phyloP scores from a whole-genome alignment of 2,329 filamentous ascomycete genomes.

The Sclerotinia subarctica region DNA sequence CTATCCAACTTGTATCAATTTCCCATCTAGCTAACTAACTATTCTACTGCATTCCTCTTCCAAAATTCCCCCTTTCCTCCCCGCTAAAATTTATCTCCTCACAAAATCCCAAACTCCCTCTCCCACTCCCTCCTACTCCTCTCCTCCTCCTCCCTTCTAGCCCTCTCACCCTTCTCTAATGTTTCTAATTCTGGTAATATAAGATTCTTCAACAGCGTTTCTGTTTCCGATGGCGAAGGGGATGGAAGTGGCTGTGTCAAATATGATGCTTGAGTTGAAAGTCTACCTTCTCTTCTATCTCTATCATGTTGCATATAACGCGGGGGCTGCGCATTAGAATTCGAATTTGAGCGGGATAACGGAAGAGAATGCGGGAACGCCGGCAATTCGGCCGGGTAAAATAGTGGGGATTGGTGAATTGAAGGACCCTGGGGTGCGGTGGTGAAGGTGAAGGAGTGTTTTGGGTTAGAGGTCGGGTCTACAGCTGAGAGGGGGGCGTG shows the following conservation, averaged over 20 bases:
- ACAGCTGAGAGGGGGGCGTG: slow-evolving; percentile 11
- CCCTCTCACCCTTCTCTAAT: slow-evolving; percentile 12
- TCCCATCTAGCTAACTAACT: neutral
- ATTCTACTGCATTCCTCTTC: neutral
- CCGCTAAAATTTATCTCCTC: neutral
- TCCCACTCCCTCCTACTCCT: slow-evolving; percentile 17
- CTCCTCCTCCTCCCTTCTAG: slow-evolving; percentile 14
- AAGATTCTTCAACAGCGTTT: slow-evolving; percentile 14
- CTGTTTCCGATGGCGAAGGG: slow-evolving; percentile 13
- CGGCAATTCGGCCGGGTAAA: neutral
- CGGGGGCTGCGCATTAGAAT: neutral
- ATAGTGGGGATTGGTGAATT: neutral
- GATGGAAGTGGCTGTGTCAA: neutral
- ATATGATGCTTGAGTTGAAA: slow-evolving; percentile 7
- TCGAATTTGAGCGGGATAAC: slow-evolving; percentile 4
- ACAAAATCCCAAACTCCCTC: slow-evolving; percentile 18
- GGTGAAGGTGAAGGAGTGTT: slow-evolving; percentile 21
- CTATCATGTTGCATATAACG: neutral
- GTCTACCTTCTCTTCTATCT: neutral
- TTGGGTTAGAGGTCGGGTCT: slow-evolving; percentile 10
- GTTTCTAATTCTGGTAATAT: slow-evolving; percentile 17
- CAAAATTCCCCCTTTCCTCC: neutral
- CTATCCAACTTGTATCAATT: neutral
- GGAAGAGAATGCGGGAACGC: neutral
- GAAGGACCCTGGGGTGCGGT: slow-evolving; percentile 7